Base-by-base conservation (phyloP, 2,329 filamentous ascomycete genomes). In the Aspergillus sp. region DNA sequence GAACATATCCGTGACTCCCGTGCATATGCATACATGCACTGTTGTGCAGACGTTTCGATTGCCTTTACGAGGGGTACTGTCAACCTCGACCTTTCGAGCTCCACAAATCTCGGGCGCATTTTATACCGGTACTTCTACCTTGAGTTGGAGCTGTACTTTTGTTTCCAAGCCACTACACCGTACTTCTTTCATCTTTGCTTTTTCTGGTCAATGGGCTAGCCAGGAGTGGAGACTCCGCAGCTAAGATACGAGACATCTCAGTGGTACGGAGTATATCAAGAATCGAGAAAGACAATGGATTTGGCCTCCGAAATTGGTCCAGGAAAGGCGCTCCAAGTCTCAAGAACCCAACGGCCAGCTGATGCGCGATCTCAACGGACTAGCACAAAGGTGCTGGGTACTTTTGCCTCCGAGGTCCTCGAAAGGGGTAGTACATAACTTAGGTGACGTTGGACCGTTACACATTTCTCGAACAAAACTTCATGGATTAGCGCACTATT, bases 141-240 rank as follows among this genome's bases (percentile, higher is more conserved):
- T 15, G 43, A 31, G 22, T 48, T 25, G 46, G 46, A 41, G 47
- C 8, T 43, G 54, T 52, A 57, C 47, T 51, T 57, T 52, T 52
- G 55, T 46, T 7, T 41, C 34, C 34, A 11, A 38, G 19, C 41
- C 48, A 28, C 41, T 28, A 4, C 23, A 54, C 38, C 9, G 50
- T 41, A 53, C 49, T 38, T 53, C 17, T 34, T 41, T 48, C 31
- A 6, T 31, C 46, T 56, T 34, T 49, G 22, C 31, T 45, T 25
- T 28, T 31, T 46, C 23, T 51, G 34, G 34, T 43, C 34, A 13
- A 34, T 45, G 38, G 48, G 25, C 55, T 46, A 7, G 55, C 25
- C 54, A 57, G 25, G 19, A 51, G 55, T 57, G 55, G 55, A 52
- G 48, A 51, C 55, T 50, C 54, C 31, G 55, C 48, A 46, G 34